Evolutionary conservation across 1,284 basidiomycete genomes (phyloP).

Genomic region (Hortiboletus rubellus): DNA sequence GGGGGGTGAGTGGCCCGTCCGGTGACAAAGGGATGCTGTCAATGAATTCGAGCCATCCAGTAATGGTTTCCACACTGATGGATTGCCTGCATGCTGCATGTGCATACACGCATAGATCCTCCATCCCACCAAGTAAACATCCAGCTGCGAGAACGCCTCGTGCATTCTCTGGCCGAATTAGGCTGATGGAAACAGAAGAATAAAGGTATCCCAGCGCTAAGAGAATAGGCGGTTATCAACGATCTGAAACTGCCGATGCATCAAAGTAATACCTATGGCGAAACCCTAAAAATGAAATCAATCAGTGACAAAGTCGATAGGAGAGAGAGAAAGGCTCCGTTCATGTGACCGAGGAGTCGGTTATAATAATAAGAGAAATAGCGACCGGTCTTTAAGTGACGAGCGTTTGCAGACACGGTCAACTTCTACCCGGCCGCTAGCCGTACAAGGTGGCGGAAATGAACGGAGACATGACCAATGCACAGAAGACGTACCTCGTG

Average conservation of each 20-base stretch:
- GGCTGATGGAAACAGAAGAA: slow-evolving; percentile 65
- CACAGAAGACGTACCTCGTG: slow-evolving; percentile 62
- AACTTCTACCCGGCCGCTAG: slow-evolving; percentile 19
- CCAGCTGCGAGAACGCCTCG: slow-evolving; percentile 80
- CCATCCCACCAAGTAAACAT: slow-evolving; percentile 81
- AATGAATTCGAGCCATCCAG: slow-evolving; percentile 75
- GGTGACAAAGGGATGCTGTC: slow-evolving; percentile 54
- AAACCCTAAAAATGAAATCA: slow-evolving; percentile 54
- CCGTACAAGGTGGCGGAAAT: slow-evolving; percentile 30
- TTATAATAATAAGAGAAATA: slow-evolving; percentile 15
- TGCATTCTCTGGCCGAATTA: slow-evolving; percentile 74
- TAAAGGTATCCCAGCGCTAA: slow-evolving; percentile 78
- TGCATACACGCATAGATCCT: slow-evolving; percentile 76
- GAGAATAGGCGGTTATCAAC: slow-evolving; percentile 19
- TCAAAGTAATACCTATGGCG: slow-evolving; percentile 54
- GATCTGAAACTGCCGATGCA: slow-evolving; percentile 4
- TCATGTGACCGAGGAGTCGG: slow-evolving; percentile 19
- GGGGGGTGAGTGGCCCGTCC: slow-evolving; percentile 55
- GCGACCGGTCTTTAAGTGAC: slow-evolving; percentile 19
- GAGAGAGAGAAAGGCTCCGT: slow-evolving; percentile 13
- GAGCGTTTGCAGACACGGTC: slow-evolving; percentile 25
- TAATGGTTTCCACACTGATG: slow-evolving; percentile 70
- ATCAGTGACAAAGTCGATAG: slow-evolving; percentile 18
- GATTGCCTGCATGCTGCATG: slow-evolving; percentile 75
- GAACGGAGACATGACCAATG: slow-evolving; percentile 23